Percentiles rank a stretch among this genome's conserved stretches.
Evolutionary conservation across 768 basidiomycete genomes (phyloP).

Genomic region (Auricularia cornea): DNA sequence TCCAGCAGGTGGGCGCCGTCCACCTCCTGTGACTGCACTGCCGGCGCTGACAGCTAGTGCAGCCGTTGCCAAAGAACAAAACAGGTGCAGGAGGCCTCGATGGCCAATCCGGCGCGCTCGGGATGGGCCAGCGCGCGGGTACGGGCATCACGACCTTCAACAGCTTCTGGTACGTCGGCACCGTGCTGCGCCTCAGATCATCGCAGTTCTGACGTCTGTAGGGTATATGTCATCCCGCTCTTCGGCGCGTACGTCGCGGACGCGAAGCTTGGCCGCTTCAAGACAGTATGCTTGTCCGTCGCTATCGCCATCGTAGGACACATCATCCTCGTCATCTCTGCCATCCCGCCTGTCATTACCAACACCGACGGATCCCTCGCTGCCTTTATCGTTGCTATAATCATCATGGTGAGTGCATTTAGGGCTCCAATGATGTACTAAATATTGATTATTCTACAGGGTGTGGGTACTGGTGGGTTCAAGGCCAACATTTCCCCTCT

Average conservation of each 20-base stretch:
- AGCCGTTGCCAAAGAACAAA: slow-evolving; percentile 19
- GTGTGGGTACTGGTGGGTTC: slow-evolving; percentile 36
- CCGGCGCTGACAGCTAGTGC: background rate
- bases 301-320: slow-evolving; percentile 48
- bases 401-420: slow-evolving; percentile 28
- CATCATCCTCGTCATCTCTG: slow-evolving; percentile 37
- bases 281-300: slow-evolving; percentile 61
- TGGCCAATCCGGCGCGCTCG: slow-evolving; percentile 18
- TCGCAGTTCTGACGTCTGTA: background rate
- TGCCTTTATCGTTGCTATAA: slow-evolving; percentile 37
- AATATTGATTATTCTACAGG: too few relatives aligned
- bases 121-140: slow-evolving; percentile 18
- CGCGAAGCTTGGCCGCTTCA: slow-evolving; percentile 63
- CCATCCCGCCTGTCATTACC: slow-evolving; percentile 34
- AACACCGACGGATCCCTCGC: slow-evolving; percentile 34
- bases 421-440: too few relatives aligned
- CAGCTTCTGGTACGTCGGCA: slow-evolving; percentile 14
- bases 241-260: slow-evolving; percentile 69
- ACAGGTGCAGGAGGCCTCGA: slow-evolving; percentile 22
- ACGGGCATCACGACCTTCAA: slow-evolving; percentile 20
- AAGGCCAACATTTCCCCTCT: slow-evolving; percentile 66
- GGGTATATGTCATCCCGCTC: slow-evolving; percentile 57
- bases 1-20: slow-evolving; percentile 13
- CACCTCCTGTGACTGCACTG: background rate
- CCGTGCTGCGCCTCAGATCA: slow-evolving; percentile 14